These are phyloP conservation scores for Neocatenulostroma microsporum DNA, from an alignment of 2,329 filamentous ascomycete species.

Conservation along the genomic window DNA sequence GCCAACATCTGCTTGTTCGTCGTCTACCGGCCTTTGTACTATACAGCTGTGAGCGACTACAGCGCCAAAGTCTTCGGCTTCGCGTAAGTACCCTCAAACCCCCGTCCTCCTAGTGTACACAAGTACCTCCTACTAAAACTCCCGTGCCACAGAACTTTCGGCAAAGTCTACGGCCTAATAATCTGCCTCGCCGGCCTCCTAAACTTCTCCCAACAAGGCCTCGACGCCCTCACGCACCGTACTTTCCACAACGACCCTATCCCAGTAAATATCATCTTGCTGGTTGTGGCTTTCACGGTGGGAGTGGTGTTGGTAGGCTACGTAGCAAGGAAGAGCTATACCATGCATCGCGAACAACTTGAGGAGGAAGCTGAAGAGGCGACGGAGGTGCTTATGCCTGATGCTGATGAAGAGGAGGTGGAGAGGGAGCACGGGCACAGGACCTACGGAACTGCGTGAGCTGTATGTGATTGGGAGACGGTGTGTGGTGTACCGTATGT, in stretches of 20 bases:
- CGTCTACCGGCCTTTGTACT: slow-evolving; percentile 79
- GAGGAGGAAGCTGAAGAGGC: slow-evolving; percentile 40
- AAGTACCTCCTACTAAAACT: no score
- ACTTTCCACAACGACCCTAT: slow-evolving; percentile 64
- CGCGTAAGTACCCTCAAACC: no score
- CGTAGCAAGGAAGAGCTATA: slow-evolving; percentile 49
- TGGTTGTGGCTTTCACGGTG: slow-evolving; percentile 54
- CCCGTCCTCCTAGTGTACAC: no score
- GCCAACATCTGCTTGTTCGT: slow-evolving; percentile 70
- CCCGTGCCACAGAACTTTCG: no score
- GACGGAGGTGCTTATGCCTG: slow-evolving; percentile 32
- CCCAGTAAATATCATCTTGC: slow-evolving; percentile 65
- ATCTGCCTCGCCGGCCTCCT: slow-evolving; percentile 76
- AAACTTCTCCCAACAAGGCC: slow-evolving; percentile 72
- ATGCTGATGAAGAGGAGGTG: slow-evolving; percentile 19
- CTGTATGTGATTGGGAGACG: not conserved
- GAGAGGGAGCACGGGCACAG: slow-evolving; percentile 24
- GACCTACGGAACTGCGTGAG: slow-evolving; percentile 22
- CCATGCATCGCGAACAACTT: slow-evolving; percentile 35
- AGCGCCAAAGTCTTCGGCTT: slow-evolving; percentile 92
- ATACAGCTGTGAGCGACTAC: slow-evolving; percentile 82
- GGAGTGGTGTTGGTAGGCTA: slow-evolving; percentile 61
- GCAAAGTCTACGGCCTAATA: slow-evolving; percentile 81
- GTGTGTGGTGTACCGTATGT: not conserved
- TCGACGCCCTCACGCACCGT: slow-evolving; percentile 70